phyloP scores from a whole-genome alignment of 1,284 basidiomycete genomes.

The Austroboletus niveus region DNA sequence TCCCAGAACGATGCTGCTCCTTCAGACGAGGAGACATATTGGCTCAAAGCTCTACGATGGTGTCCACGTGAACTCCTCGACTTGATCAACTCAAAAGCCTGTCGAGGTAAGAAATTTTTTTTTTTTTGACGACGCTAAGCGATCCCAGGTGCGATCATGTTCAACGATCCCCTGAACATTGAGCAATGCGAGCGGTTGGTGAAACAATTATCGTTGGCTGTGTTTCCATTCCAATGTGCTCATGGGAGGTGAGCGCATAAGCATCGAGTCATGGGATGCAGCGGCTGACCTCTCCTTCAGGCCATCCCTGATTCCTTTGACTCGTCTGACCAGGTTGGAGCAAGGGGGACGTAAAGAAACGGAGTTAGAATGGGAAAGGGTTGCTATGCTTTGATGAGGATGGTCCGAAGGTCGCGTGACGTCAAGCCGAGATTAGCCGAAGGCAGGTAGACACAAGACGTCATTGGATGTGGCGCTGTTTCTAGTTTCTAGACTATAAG shows the following conservation, averaged over 20 bases:
- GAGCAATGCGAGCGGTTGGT: constrained; percentile 75
- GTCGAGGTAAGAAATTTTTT: constrained; percentile 62
- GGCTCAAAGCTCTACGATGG: constrained; percentile 72
- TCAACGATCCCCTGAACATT: constrained; percentile 75
- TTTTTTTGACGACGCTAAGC: constrained; percentile 4
- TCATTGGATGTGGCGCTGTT: constrained; percentile 30
- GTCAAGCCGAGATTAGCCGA: constrained; percentile 20
- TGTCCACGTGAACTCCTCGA: constrained; percentile 80
- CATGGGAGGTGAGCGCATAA: constrained; percentile 69
- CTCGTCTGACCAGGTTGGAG: constrained; percentile 21
- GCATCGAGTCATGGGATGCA: background rate
- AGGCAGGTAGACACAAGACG: constrained; percentile 25
- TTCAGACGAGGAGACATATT: constrained; percentile 41
- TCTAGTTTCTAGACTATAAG: constrained; percentile 26
- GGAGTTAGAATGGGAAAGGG: constrained; percentile 25
- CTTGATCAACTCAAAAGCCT: constrained; percentile 89
- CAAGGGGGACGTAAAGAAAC: constrained; percentile 5
- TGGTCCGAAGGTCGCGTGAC: constrained; percentile 34
- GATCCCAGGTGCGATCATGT: constrained; percentile 87
- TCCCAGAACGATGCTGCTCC: constrained; percentile 13
- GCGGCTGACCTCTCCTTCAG: constrained; percentile 24
- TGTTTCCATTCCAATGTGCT: constrained; percentile 91
- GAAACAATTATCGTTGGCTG: constrained; percentile 61
- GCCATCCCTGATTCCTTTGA: constrained; percentile 49
- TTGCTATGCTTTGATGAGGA: no score